Evolutionary conservation across 768 basidiomycete species (phyloP).

Genomic region (Termitomyces sp.): DNA sequence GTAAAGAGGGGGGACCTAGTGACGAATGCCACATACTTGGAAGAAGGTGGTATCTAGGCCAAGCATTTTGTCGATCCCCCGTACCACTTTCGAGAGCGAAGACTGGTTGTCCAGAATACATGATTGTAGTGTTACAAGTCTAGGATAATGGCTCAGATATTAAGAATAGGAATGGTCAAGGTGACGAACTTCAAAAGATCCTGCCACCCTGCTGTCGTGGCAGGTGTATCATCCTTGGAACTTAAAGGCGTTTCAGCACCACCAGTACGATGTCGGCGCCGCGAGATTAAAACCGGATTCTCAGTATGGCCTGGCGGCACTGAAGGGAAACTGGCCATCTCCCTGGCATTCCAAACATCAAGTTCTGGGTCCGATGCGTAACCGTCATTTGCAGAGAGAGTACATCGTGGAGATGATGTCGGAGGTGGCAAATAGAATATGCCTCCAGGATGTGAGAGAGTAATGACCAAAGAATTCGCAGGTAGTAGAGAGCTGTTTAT

Average conservation of each 20-base stretch:
- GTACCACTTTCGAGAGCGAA: slow-evolving; percentile 43
- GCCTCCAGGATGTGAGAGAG: slow-evolving; percentile 56
- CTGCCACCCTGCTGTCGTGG: slow-evolving; percentile 56
- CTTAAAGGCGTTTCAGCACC: slow-evolving; percentile 10
- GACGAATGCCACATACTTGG: slow-evolving; percentile 32
- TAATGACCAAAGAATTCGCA: slow-evolving; percentile 69
- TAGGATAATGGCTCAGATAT: slow-evolving; percentile 17
- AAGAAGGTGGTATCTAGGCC: slow-evolving; percentile 31
- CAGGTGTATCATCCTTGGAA: slow-evolving; percentile 7
- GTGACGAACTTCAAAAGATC: slow-evolving; percentile 64
- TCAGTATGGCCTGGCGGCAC: slow-evolving; percentile 5
- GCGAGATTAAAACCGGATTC: slow-evolving; percentile 20
- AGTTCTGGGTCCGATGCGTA: slow-evolving; percentile 74
- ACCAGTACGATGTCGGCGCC: slow-evolving; percentile 28
- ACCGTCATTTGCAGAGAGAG: slow-evolving; percentile 54
- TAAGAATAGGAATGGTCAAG: neutral
- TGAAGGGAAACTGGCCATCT: slow-evolving; percentile 14
- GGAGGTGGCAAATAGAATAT: slow-evolving; percentile 52
- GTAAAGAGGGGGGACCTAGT: slow-evolving; percentile 1
- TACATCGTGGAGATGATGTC: slow-evolving; percentile 27
- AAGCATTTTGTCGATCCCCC: slow-evolving; percentile 43
- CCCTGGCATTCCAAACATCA: slow-evolving; percentile 38
- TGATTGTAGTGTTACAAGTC: slow-evolving; percentile 49
- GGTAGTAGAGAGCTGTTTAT: slow-evolving; percentile 41
- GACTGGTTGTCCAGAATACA: slow-evolving; percentile 45